Base-by-base conservation (phyloP, 2,329 filamentous ascomycete genomes). In the Xylariaceae sp. region DNA sequence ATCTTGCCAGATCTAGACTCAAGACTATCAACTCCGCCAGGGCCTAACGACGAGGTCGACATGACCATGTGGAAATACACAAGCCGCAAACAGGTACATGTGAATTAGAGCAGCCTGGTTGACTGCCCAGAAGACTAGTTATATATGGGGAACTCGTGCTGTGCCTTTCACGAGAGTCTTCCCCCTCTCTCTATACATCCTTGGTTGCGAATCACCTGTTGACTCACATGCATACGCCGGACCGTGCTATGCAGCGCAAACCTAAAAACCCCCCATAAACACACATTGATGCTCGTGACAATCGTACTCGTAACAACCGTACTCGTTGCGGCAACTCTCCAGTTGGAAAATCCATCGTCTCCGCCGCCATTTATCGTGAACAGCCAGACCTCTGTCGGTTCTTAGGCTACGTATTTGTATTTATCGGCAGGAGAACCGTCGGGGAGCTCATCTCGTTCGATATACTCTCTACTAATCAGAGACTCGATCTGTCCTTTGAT, bases 401-500 rank as follows among this genome's bases (percentile, higher is more conserved):
- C 30, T 26, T 42, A 89, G 17, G 85, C 85, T 26, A 88, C 61
- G 52, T 89, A 89, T 46, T 74, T 71, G 59, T 89, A 89, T 43
- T 74, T 71, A 59, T 89, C 89, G 9, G 73, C 73, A 23, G 83
- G 75, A 5, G 76, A 62, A 19, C 72, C 73, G n/a, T 88, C 85
- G 11, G 84, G 72, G 3, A 71, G 70, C 11, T 88, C 85, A n/a
- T 85, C 73, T 9, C 85, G 76, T 64, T 88, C 85, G 14, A 90
- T 67, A 50, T 89, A 90, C 56, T 90, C 85, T 45, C 84, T 73
- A 44, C 78, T 75, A 35, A 90, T 85, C 34, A 90, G 66, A 47
- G 81, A 81, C 59, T 89, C 85, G 43, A 90, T 83, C n/a, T 81
- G 78, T 59, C 78, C 82, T 70, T 90, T 90, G 65, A 90, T 82